These are phyloP conservation scores for Elsinoe fawcettii DNA, from an alignment of 2,329 filamentous ascomycete genomes.

Conservation along the genomic window DNA sequence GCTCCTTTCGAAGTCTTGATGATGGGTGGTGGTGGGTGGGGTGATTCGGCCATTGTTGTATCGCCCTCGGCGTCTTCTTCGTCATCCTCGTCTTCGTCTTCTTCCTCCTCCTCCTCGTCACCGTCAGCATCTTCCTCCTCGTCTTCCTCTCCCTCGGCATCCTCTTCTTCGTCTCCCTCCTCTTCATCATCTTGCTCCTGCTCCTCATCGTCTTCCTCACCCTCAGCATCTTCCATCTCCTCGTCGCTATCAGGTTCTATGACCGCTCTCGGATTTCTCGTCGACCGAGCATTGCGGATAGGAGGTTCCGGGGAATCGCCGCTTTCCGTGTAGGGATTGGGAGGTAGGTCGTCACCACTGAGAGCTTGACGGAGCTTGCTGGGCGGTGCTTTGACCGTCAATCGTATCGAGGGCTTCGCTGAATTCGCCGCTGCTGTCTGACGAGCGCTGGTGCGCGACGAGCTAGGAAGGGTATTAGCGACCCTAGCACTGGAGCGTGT, in stretches of 20 bases:
- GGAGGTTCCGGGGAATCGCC: constrained; percentile 26
- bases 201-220: constrained; percentile 21
- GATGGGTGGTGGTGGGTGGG: constrained; percentile 29
- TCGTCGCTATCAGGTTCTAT: constrained; percentile 30
- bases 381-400: constrained; percentile 44
- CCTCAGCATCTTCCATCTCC: constrained; percentile 15
- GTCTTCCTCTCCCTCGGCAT: constrained; percentile 21
- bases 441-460: constrained; percentile 29
- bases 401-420: constrained; percentile 38
- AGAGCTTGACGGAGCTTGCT: constrained; percentile 43
- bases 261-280: constrained; percentile 29
- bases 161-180: constrained; percentile 20
- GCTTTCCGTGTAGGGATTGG: constrained; percentile 27
- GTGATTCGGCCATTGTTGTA: constrained; percentile 30
- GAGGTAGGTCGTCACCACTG: constrained; percentile 28
- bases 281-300: constrained; percentile 24
- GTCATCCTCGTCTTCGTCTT: constrained; percentile 30
- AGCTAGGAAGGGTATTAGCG: constrained; percentile 33
- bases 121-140: constrained; percentile 28
- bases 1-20: constrained; percentile 24
- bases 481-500: constrained; percentile 25
- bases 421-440: constrained; percentile 31
- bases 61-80: constrained; percentile 29
- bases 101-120: constrained; percentile 36
- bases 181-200: constrained; percentile 21